phyloP scores from a whole-genome alignment of 768 basidiomycete species.

The Serendipita vermifera region DNA sequence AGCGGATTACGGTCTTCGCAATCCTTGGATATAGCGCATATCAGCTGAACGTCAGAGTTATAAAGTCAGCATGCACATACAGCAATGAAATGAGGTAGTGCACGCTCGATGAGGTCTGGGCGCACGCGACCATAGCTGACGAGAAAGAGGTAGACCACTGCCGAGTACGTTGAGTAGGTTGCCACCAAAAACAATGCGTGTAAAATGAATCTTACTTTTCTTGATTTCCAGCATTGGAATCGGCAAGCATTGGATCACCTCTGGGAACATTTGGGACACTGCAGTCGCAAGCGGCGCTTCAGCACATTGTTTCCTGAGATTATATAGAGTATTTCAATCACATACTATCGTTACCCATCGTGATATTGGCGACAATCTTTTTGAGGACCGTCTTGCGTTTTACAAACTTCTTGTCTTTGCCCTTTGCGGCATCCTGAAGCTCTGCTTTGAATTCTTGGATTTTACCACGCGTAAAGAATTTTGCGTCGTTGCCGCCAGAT shows the following conservation, averaged over 20 bases:
- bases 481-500: constrained; percentile 61
- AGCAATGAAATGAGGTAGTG: constrained; percentile 82
- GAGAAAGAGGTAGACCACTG: constrained; percentile 96
- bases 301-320: constrained; percentile 11
- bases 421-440: constrained; percentile 68
- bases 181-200: constrained; percentile 1
- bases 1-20: constrained; percentile 93
- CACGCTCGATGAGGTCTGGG: constrained; percentile 84
- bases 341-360: constrained; percentile 98
- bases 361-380: constrained; percentile 98
- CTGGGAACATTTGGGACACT: constrained; percentile 94
- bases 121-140: constrained; percentile 92
- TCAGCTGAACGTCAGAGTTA: no score
- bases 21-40: no score
- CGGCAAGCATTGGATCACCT: constrained; percentile 89
- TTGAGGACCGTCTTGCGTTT: constrained; percentile 92
- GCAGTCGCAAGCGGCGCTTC: constrained; percentile 17
- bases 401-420: constrained; percentile 91
- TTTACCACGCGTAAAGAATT: constrained; percentile 85
- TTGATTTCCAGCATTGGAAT: constrained; percentile 95
- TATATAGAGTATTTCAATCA: constrained; percentile 22
- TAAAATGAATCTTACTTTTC: constrained; percentile 56
- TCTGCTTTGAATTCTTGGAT: constrained; percentile 88
- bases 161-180: neutral
- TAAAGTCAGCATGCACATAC: constrained; percentile 31